Evolutionary conservation across 2,329 filamentous ascomycete genomes (phyloP), one percentile per base, ranked within the genome.

Genomic region (Pseudocercospora crystallina): DNA sequence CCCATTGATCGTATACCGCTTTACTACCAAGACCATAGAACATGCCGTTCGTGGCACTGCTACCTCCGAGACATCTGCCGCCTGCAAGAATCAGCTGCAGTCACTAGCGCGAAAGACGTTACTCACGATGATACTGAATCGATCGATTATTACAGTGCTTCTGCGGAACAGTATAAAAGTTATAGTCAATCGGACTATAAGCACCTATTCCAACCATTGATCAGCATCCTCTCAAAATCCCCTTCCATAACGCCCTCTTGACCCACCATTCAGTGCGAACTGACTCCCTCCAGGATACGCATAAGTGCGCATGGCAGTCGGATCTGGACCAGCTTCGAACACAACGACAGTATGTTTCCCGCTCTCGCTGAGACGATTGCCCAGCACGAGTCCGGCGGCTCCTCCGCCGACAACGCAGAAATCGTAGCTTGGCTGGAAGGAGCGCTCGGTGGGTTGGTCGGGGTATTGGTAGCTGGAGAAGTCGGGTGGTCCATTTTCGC

Each of bases 341-440:
- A 47, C 49, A 12, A 55, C 45, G 29, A 55, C 48, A 12, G 29
- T 40, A 20, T 48, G 40, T 14, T 41, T 47, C 5, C 52, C 52
- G 20, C 48, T 53, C 36, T 58, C 56, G 13, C 52, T 53, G 14
- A 60, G 51, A 26, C 58, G 56, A 29, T 57, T 49, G 13, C 44
- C 56, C n/a, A 60, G 52, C 11, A 55, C 49, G 11, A 60, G 45
- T 9, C 58, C 58, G 35, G 58, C 56, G n/a, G 58, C 58, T 12
- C 58, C 58, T 35, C 52, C 52, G 13, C 52, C 52, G 8, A 55
- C 48, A 29, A 55, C 36, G 14, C 52, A 54, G 26, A 54, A 54
- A 34, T 54, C 52, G 43, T 54, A 54, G 15, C 40, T 32, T n/a
- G 52, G 39, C 17, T 51, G 35, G 30, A 51, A 54, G 8, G 37